Percentiles rank a stretch among this genome's conserved stretches.
phyloP scores from a whole-genome alignment of 2,329 filamentous ascomycete species.

The Erysiphe neolycopersici region DNA sequence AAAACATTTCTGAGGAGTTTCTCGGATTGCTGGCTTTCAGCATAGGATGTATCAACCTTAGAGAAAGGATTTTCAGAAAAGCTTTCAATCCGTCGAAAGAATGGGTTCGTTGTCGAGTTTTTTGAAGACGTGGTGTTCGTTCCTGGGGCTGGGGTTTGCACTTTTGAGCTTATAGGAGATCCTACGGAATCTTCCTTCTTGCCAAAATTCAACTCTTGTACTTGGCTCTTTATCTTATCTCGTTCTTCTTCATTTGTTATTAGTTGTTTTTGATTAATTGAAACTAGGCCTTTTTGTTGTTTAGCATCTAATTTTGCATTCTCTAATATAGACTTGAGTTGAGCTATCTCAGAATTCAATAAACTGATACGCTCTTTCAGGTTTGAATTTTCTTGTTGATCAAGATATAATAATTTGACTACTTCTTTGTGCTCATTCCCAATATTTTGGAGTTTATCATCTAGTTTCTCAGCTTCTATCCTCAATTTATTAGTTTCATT shows the following conservation, averaged over 20 bases:
- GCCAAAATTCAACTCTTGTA: slow-evolving; percentile 37
- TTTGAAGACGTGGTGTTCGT: slow-evolving; percentile 43
- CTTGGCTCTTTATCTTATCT: slow-evolving; percentile 64
- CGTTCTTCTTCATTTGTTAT: slow-evolving; percentile 69
- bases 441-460: slow-evolving; percentile 56
- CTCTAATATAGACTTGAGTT: slow-evolving; percentile 73
- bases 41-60: slow-evolving; percentile 18
- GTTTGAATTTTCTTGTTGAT: slow-evolving; percentile 65
- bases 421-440: slow-evolving; percentile 61
- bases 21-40: slow-evolving; percentile 21
- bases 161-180: slow-evolving; percentile 20
- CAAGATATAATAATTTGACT: slow-evolving; percentile 45
- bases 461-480: slow-evolving; percentile 57
- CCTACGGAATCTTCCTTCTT: slow-evolving; percentile 30
- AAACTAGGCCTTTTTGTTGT: slow-evolving; percentile 85
- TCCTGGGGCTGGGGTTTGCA: slow-evolving; percentile 20
- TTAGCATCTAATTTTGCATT: slow-evolving; percentile 78
- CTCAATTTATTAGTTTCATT: slow-evolving; percentile 66
- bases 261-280: slow-evolving; percentile 96
- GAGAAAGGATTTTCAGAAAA: slow-evolving; percentile 22
- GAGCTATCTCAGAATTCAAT: slow-evolving; percentile 56
- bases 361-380: slow-evolving; percentile 72
- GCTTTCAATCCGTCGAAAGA: slow-evolving; percentile 51
- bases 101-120: slow-evolving; percentile 70
- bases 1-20: slow-evolving; percentile 71